Percentiles rank a stretch among this genome's conserved stretches.
Evolutionary conservation across 2,329 filamentous ascomycete genomes (phyloP).

Genomic region (Alternaria triticimaculans): DNA sequence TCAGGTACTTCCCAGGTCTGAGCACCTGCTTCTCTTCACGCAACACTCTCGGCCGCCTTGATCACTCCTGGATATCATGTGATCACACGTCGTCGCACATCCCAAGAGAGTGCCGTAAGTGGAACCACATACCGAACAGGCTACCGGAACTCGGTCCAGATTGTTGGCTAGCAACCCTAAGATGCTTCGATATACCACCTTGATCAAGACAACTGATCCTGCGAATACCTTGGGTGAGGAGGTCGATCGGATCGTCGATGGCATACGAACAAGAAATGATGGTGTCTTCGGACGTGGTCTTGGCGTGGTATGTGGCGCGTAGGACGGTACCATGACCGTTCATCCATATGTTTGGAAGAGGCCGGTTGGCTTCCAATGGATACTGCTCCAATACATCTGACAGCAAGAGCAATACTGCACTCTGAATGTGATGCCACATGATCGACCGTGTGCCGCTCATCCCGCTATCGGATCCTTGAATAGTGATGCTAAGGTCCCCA

Average conservation of each 20-base stretch:
- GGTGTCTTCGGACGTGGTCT: not conserved
- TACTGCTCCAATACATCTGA: not conserved
- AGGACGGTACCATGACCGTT: not conserved
- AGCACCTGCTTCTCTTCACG: no score
- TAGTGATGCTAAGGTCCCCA: not conserved
- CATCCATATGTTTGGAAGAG: not conserved
- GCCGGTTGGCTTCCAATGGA: not conserved
- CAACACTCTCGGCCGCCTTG: no score
- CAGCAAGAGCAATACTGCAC: not conserved
- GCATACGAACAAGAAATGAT: not conserved
- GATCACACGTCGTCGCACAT: no score
- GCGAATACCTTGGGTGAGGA: rapidly evolving
- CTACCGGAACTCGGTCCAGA: no score
- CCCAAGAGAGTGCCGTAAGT: no score
- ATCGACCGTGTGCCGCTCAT: not conserved
- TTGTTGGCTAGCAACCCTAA: no score
- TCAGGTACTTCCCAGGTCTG: no score
- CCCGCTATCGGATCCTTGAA: not conserved
- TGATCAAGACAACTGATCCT: not conserved
- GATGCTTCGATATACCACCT: no score
- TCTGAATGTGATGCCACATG: not conserved
- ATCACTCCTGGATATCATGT: no score
- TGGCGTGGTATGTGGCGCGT: not conserved
- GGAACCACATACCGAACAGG: no score
- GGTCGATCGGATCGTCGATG: not conserved